A percentile compares a stretch with the other conserved stretches of the same genome.
phyloP scores from a whole-genome alignment of 2,329 filamentous ascomycete genomes.

The Stemphylium lycopersici region DNA sequence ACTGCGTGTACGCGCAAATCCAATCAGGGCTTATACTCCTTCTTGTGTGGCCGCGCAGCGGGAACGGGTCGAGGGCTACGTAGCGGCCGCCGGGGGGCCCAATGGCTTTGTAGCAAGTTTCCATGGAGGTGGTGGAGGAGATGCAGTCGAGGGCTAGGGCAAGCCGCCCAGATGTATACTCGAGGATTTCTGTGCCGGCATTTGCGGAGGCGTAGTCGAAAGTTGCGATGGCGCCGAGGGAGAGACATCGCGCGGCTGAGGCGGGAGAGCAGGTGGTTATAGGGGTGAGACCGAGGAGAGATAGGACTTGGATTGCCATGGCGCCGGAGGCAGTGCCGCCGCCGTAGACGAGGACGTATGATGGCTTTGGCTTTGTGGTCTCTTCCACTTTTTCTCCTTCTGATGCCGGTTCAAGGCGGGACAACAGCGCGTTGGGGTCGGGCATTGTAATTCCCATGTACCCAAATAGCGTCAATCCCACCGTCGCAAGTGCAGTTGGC shows the following conservation, averaged over 20 bases:
- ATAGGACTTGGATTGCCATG: background rate
- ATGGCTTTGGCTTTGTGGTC: conserved; percentile 1
- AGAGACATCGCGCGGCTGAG: background rate
- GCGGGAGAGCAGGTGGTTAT: background rate
- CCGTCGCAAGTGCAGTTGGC: conserved; percentile 40
- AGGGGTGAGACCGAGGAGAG: background rate
- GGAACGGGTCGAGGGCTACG: conserved; percentile 14
- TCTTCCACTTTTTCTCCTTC: background rate
- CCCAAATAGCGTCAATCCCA: conserved; percentile 48
- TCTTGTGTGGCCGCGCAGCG: background rate
- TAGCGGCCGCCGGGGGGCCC: conserved; percentile 28
- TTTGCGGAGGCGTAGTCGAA: conserved; percentile 16
- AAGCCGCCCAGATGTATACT: conserved; percentile 3
- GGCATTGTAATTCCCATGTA: too few relatives aligned
- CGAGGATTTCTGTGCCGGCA: conserved; percentile 9
- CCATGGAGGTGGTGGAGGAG: conserved; percentile 28
- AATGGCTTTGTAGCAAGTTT: conserved; percentile 29
- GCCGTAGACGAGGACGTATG: conserved; percentile 41
- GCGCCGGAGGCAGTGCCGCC: conserved; percentile 6
- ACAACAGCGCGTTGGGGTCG: too few relatives aligned
- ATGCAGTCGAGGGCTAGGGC: conserved; percentile 12
- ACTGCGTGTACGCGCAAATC: background rate
- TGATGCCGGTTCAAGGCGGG: conserved; percentile 9
- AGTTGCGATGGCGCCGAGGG: conserved; percentile 8
- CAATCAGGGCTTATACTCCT: background rate